Evolutionary conservation across 495 filamentous ascomycete species (phyloP).

Genomic region (Penicillium silybi): DNA sequence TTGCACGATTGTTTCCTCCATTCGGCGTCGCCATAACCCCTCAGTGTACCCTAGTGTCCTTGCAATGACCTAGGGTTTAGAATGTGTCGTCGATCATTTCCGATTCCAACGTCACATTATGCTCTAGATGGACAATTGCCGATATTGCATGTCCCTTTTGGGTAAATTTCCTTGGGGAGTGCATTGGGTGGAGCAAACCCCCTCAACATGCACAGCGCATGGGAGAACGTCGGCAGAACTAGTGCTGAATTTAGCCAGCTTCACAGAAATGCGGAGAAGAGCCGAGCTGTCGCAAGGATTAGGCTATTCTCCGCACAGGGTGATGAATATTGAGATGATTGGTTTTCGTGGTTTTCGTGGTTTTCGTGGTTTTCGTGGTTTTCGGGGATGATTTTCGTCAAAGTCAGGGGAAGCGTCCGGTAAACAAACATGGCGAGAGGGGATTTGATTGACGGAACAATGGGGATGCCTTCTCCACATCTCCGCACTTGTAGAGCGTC

Average conservation of each 20-base stretch:
- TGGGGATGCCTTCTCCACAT: slow-evolving; percentile 10
- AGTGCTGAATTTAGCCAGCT: not conserved
- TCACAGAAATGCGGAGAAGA: no score
- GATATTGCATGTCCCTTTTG: slow-evolving; percentile 7
- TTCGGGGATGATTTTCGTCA: no score
- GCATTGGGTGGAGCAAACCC: not conserved
- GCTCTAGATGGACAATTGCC: not conserved
- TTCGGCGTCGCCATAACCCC: not conserved
- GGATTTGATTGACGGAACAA: slow-evolving; percentile 22
- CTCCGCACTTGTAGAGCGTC: slow-evolving; percentile 12
- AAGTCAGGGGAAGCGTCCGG: no score
- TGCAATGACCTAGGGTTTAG: not conserved
- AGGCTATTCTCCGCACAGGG: no score
- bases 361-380: no score
- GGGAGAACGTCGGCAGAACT: slow-evolving; percentile 16
- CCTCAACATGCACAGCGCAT: not conserved
- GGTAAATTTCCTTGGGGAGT: slow-evolving; percentile 24
- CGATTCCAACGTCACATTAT: not conserved
- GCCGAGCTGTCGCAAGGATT: no score
- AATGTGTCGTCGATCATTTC: slow-evolving; percentile 5
- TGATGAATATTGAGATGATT: no score
- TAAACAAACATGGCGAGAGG: not conserved
- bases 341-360: no score
- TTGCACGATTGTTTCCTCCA: no score
- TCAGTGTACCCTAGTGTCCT: not conserved